Conservation (phyloP, 306 rosid species). For the cucumber (Cucumis sativus) region Cucumber_9930_V3 NC_026655.2:2329501-2330000, state of each 20-base stretch:
- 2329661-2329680: not conserved
- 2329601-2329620: constrained; percentile 80
- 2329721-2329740: not conserved
- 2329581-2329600: constrained; percentile 16
- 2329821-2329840: not conserved
- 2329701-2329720: not conserved
- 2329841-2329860: not conserved
- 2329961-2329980: too few species aligned
- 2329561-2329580: constrained; percentile 21
- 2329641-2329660: constrained; percentile 26
- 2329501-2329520: constrained; percentile 58
- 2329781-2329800: constrained; percentile 7
- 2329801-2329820: not conserved
- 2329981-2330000: too few species aligned
- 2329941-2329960: too few species aligned
- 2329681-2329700: not conserved
- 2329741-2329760: not conserved
- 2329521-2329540: constrained; percentile 35
- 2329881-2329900: too few species aligned
- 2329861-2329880: too few species aligned
- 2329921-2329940: too few species aligned
- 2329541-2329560: constrained; percentile 52
- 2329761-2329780: constrained; percentile 5
- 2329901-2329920: too few species aligned
- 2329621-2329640: constrained; percentile 21